phyloP scores from a whole-genome alignment of 768 basidiomycete species.

The Lactarius pseudohatsudake region DNA sequence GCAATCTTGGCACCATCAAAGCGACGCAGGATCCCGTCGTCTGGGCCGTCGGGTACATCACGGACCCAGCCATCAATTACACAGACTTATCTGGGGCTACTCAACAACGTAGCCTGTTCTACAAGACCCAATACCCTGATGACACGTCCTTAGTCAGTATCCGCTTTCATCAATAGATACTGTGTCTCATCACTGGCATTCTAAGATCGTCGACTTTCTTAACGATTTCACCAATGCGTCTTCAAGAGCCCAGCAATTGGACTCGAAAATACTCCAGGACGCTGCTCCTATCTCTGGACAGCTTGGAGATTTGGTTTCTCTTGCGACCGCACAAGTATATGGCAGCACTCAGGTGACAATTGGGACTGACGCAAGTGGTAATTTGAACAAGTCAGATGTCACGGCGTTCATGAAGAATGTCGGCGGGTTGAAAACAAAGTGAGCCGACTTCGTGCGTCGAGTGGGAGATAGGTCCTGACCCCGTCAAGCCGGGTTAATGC shows the following conservation, averaged over 20 bases:
- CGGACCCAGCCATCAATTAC: not conserved
- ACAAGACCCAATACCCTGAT: not conserved
- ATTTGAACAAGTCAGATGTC: too few relatives aligned
- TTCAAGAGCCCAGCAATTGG: not conserved
- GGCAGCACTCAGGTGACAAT: not conserved
- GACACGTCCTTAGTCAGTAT: not conserved
- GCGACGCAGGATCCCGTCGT: not conserved
- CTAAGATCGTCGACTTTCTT: not conserved
- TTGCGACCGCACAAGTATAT: not conserved
- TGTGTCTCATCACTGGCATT: not conserved
- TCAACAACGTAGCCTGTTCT: not conserved
- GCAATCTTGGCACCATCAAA: not conserved
- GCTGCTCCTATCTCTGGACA: not conserved
- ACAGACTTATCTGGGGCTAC: not conserved
- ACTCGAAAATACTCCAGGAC: not conserved
- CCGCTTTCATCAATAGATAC: not conserved
- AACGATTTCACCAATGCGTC: not conserved
- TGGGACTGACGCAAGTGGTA: not conserved
- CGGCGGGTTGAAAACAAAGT: too few relatives aligned
- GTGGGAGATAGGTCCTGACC: too few relatives aligned
- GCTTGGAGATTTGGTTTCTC: not conserved
- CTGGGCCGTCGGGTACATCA: not conserved
- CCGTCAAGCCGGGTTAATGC: too few relatives aligned
- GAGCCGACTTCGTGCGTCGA: too few relatives aligned
- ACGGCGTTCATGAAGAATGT: too few relatives aligned